Conservation (phyloP, 163 green algal genomes). For the Scenedesmus sp. region DNA sequence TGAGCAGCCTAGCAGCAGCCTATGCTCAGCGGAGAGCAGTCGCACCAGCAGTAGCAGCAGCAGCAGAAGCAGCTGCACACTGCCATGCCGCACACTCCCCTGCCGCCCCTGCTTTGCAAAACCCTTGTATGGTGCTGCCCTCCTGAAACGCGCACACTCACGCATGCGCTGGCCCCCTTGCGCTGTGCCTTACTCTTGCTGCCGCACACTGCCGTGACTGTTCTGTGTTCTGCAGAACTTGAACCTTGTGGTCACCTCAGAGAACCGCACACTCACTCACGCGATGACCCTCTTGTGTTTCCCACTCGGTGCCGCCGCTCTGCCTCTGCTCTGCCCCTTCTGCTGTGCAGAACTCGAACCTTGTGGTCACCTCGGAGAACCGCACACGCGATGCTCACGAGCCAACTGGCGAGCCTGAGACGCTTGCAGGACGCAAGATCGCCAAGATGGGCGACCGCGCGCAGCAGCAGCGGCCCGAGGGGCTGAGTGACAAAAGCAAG, state of each 20-base stretch:
- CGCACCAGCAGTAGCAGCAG: neutral
- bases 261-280: too few relatives aligned
- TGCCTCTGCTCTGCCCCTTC: too few relatives aligned
- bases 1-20: neutral
- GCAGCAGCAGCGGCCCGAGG: conserved; percentile 73
- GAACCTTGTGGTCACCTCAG: too few relatives aligned
- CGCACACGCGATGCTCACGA: conserved; percentile 85
- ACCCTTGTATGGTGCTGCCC: too few relatives aligned
- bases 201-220: too few relatives aligned
- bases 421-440: conserved; percentile 84
- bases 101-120: neutral
- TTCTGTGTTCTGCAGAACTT: too few relatives aligned
- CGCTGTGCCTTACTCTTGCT: too few relatives aligned
- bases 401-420: conserved; percentile 93
- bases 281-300: too few relatives aligned
- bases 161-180: too few relatives aligned
- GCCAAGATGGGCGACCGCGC: conserved; percentile 92
- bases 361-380: conserved; percentile 95
- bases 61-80: neutral
- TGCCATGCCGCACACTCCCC: neutral
- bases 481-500: conserved; percentile 70
- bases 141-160: too few relatives aligned
- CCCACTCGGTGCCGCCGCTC: neutral
- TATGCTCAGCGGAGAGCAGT: too few relatives aligned
- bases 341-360: conserved; percentile 90